These are phyloP conservation scores for Globisporangium radiosum DNA, from an alignment of 352 stramenopile genomes.

Conservation along the genomic window DNA sequence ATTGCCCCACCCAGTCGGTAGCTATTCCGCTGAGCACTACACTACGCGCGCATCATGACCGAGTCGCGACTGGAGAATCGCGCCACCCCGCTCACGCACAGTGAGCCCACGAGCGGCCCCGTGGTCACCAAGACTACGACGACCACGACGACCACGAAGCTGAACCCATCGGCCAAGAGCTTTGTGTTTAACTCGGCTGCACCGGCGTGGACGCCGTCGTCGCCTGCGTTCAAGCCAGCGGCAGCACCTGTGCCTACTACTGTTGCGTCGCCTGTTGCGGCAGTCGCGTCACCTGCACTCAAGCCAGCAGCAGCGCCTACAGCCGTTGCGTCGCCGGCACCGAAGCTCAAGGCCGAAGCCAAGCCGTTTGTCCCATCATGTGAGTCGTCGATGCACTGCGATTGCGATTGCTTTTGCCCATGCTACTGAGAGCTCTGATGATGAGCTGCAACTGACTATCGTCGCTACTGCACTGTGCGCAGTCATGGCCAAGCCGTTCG, in stretches of 20 bases:
- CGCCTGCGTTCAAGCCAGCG: slow-evolving; percentile 28
- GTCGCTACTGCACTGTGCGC: not conserved
- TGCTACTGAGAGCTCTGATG: not conserved
- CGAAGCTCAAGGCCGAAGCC: slow-evolving; percentile 18
- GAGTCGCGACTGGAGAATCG: slow-evolving; percentile 17
- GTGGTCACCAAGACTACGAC: slow-evolving; percentile 7
- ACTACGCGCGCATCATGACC: slow-evolving; percentile 9
- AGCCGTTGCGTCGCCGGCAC: slow-evolving; percentile 15
- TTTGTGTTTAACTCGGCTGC: slow-evolving; percentile 63
- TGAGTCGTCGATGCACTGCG: not conserved
- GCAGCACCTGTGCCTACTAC: not conserved
- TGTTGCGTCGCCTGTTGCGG: slow-evolving; percentile 1
- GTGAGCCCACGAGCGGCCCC: slow-evolving; percentile 6
- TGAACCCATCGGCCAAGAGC: slow-evolving; percentile 49
- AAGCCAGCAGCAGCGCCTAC: slow-evolving; percentile 21
- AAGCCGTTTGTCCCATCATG: slow-evolving; percentile 16
- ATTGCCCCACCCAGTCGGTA: slow-evolving; percentile 6
- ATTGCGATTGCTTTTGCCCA: not conserved
- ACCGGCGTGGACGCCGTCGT: slow-evolving; percentile 40
- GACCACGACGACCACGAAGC: slow-evolving; percentile 25
- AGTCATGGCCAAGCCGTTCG: slow-evolving; percentile 14
- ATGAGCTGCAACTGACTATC: not conserved
- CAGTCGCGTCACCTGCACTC: slow-evolving; percentile 16
- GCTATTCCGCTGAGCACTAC: slow-evolving; percentile 8
- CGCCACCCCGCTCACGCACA: slow-evolving; percentile 8